phyloP scores from a whole-genome alignment of 169 alveolate species.

The Eimeria nieschulzi region DNA sequence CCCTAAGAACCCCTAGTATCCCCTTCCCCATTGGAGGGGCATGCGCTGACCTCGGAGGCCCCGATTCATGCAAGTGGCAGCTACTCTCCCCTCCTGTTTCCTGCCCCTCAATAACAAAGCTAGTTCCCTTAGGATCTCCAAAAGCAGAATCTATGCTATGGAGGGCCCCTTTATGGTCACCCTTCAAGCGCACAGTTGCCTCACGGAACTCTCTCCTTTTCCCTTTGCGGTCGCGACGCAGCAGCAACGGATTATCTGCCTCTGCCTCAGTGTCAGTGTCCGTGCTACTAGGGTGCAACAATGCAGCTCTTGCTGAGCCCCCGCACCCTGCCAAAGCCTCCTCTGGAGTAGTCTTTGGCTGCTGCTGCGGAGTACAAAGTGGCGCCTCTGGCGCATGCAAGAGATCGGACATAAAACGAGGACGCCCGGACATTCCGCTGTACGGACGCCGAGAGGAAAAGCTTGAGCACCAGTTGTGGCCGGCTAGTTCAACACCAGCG shows the following conservation, averaged over 20 bases:
- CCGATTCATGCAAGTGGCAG: slow-evolving; percentile 2
- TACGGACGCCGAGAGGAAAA: background rate
- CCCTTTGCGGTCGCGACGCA: background rate
- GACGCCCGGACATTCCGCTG: background rate
- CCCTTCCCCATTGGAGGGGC: slow-evolving; percentile 19
- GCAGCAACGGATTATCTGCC: slow-evolving; percentile 28
- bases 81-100: background rate
- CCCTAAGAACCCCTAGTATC: background rate
- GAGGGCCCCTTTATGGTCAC: background rate
- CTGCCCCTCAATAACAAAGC: background rate
- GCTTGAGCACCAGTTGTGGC: background rate
- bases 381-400: slow-evolving; percentile 24
- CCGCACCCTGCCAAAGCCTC: background rate
- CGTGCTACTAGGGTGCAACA: slow-evolving; percentile 8
- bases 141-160: background rate
- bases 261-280: background rate
- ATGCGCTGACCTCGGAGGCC: slow-evolving; percentile 19
- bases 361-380: background rate
- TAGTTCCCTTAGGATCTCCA: background rate
- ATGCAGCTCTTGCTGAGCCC: background rate
- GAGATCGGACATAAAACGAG: slow-evolving; percentile 21
- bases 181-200: background rate
- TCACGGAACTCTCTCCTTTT: background rate
- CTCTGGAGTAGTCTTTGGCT: background rate
- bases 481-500: background rate